Conservation (phyloP, 345 rosid genomes). For the thale cress (Arabidopsis thaliana) region TAIR10.1 NC_003071.7:2366001-2366500, state of each 20-base stretch:
- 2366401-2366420: not conserved
- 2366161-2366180: not conserved
- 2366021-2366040: not conserved
- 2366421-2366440: not conserved
- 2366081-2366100: not conserved
- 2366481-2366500: not conserved
- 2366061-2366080: not conserved
- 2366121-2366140: not conserved
- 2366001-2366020: not conserved
- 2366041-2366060: not conserved
- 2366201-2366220: not conserved
- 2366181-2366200: too few species aligned
- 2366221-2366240: not conserved
- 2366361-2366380: not conserved
- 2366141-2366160: not conserved
- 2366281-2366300: not conserved
- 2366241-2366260: not conserved
- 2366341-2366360: not conserved
- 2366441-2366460: not conserved
- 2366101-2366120: not conserved
- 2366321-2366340: not conserved
- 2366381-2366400: accelerated
- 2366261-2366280: not conserved
- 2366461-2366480: not conserved
- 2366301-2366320: not conserved